Base-by-base conservation (phyloP, 495 filamentous ascomycete genomes). In the Neurospora sp. region DNA sequence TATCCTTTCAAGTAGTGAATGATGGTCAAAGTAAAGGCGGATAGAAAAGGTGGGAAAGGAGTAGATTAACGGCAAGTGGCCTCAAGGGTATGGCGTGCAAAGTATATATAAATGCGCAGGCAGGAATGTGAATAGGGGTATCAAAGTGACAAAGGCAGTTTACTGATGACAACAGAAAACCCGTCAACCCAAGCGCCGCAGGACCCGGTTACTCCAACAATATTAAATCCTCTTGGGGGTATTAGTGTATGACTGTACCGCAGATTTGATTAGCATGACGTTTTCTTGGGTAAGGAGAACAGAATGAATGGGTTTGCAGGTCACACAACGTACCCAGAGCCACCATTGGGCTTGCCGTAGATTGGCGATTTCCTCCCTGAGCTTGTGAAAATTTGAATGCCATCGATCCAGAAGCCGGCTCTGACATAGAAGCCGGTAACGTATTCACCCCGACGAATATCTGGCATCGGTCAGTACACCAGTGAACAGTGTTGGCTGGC, bases 351-450 rank as follows among this genome's bases (percentile, higher is more conserved):
- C 78, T 97, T 97, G 18, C 96, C 96, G 86, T 89, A 98, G 48
- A 96, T 78, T 59, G 91, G 89, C 5, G 95, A 98, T 79, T 90
- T 92, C 74, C 96, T 87, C 39, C 94, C 95, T 39, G 92, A 82
- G 77, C 91, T 97, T 9, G 96, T 98, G 78, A 98, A 80, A 73
- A 99, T 91, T 79, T 97, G 93, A 71, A 99, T 89, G 16, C 89
- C 96, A 81, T 97, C 94, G 74, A 98, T 92, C 92, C 93, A 96
- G 42, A 88, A 82, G 12, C 93, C 93, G 54, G 93, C 89, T 74
- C 94, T 86, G 71, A 98, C 84, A 77, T 91, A 90, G 81, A 99
- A 99, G 14, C 96, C 96, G 71, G 93, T 88, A 14, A 99, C 82
- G 72, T 92, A 91, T 82, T 99, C 96, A 48, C 94, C 94, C 73